Base-by-base conservation (phyloP, 345 rosid species). In the Gossypium thurberi region DNA sequence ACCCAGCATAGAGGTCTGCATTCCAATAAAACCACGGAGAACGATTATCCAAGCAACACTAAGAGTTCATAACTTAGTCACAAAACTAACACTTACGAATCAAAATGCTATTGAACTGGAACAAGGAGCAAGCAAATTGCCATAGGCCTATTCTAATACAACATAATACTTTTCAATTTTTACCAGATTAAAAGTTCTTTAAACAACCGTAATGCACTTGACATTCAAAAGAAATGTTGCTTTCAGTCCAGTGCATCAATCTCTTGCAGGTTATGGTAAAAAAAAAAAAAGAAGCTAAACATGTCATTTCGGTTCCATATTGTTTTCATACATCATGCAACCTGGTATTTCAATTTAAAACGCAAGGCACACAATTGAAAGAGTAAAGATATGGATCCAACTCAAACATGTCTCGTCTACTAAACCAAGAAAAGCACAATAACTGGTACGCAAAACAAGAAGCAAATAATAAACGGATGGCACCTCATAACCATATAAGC, bases 1-100 rank as follows among this genome's bases (percentile, higher is more conserved):
- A 87, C 93, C 98, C 98, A 94, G 66, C 98, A 94, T 12, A 91
- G 77, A 79, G 98, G 98, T 79, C 98, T 94, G 76, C 73, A 74
- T 65, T 37, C 46, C 72, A 65, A 75, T 58, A 64, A 70, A 64
- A 15, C 52, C 46, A 82, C 64, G 28, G 47, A 71, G 69, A 70
- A 58, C 0, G n/a, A 68, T 68, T 50, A 50, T 26, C 71, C 25
- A n/a, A 26, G 44, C 25, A 15, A 18, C 17, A 4, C 23, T 15
- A 50, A 10, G n/a, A 81, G 44, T 25, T 72, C 42, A 15, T 58
- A 58, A 58, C 11, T 23, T 57, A 57, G 62, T 10, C 62, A 28
- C 57, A 72, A 13, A 66, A 25, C 40, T 66, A 47, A 12, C 20
- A 1, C 28, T 52, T 48, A 51, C 12, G 33, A 6, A 15, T 60